Conservation (phyloP, 495 filamentous ascomycete genomes). For the Lasiosphaeria ovina region DNA sequence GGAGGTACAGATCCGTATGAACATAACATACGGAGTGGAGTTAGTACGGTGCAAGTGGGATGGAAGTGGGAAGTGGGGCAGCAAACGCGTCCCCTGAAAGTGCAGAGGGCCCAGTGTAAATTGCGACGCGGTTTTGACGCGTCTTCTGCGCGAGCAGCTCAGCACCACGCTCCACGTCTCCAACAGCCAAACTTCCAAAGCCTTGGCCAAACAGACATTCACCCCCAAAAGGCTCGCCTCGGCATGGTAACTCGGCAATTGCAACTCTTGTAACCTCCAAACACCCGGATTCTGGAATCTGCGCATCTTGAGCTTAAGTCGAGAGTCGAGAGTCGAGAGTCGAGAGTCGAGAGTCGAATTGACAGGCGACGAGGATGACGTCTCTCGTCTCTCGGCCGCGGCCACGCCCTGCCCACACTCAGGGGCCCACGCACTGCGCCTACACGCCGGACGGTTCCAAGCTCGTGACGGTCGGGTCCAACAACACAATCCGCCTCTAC, state of each 20-base stretch:
- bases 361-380: conserved; percentile 36
- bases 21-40: too few species aligned
- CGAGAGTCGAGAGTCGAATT: conserved; percentile 8
- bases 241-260: neutral
- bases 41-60: too few species aligned
- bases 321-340: neutral
- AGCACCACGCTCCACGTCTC: neutral
- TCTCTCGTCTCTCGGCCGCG: conserved; percentile 47
- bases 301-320: neutral
- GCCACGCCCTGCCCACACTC: conserved; percentile 52
- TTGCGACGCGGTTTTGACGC: conserved; percentile 34
- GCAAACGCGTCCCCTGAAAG: conserved; percentile 6
- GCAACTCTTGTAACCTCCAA: neutral
- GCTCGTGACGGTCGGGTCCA: conserved; percentile 80
- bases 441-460: conserved; percentile 58
- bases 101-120: conserved; percentile 16
- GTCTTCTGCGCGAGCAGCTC: conserved; percentile 20
- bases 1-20: too few species aligned
- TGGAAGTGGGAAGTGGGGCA: conserved; percentile 3
- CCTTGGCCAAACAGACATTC: neutral
- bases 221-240: neutral
- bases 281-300: neutral
- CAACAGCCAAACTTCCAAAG: neutral
- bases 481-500: conserved; percentile 88
- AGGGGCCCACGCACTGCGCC: conserved; percentile 51